These are phyloP conservation scores for Cubamyces sp. DNA, from an alignment of 768 basidiomycete species.

Conservation along the genomic window DNA sequence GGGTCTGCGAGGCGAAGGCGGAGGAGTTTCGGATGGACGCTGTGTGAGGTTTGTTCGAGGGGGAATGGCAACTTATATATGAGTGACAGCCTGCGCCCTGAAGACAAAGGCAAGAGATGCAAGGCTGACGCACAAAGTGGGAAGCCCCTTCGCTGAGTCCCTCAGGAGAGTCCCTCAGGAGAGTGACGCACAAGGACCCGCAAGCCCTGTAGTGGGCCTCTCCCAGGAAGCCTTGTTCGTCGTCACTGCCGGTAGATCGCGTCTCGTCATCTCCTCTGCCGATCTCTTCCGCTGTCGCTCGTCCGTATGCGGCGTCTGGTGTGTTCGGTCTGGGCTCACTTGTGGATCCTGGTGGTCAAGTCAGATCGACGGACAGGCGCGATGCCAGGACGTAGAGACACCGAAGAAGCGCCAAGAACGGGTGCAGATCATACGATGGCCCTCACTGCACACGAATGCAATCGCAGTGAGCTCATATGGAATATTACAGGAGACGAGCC, in stretches of 20 bases:
- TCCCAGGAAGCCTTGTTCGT: not conserved
- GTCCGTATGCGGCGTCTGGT: not conserved
- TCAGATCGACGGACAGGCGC: too few species aligned
- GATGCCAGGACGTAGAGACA: too few species aligned
- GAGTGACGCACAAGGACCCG: not conserved
- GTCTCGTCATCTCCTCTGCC: not conserved
- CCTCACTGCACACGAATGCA: too few species aligned
- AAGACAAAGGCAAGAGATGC: too few species aligned
- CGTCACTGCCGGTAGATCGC: not conserved
- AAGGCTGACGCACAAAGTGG: not conserved
- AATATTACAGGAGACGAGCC: too few species aligned
- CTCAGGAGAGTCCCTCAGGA: not conserved
- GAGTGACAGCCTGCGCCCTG: not conserved
- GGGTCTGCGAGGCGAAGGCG: not conserved
- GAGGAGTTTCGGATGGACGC: not conserved
- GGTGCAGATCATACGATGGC: too few species aligned
- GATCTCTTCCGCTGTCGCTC: not conserved
- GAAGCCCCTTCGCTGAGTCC: not conserved
- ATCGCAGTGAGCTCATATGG: too few species aligned
- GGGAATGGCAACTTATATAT: not conserved
- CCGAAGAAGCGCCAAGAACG: too few species aligned
- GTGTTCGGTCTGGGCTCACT: not conserved
- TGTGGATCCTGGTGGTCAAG: not conserved
- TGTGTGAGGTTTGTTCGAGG: not conserved
- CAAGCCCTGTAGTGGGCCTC: not conserved